These are phyloP conservation scores for Nitzschia palea DNA, from an alignment of 108 stramenopile genomes.

Conservation along the genomic window DNA sequence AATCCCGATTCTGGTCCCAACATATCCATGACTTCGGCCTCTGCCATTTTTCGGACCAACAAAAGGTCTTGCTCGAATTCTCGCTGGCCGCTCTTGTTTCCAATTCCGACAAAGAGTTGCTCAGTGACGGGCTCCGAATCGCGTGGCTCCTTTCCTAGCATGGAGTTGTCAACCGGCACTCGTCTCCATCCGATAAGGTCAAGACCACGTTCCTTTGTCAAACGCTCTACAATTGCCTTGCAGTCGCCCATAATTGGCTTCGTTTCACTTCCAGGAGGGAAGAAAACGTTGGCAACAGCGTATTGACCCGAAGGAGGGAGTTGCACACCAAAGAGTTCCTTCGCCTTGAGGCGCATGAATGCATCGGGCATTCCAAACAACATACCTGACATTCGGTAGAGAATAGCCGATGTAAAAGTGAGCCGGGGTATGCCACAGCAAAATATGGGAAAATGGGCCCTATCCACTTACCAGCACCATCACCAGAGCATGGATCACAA, in stretches of 20 bases:
- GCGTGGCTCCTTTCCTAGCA: conserved; percentile 89
- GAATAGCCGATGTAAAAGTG: neutral
- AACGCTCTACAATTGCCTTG: conserved; percentile 82
- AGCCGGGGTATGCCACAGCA: neutral
- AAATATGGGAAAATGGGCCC: too few relatives aligned
- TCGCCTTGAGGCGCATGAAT: conserved; percentile 89
- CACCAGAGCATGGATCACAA: conserved; percentile 89
- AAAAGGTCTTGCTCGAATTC: conserved; percentile 93
- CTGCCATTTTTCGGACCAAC: conserved; percentile 84
- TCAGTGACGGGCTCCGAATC: conserved; percentile 90
- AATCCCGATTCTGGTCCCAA: conserved; percentile 85
- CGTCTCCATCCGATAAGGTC: conserved; percentile 84
- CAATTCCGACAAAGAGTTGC: conserved; percentile 77
- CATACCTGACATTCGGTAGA: conserved; percentile 57
- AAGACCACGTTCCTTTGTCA: conserved; percentile 77
- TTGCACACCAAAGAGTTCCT: conserved; percentile 64
- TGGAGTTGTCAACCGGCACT: conserved; percentile 87
- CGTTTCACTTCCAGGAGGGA: conserved; percentile 84
- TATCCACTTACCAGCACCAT: conserved; percentile 81
- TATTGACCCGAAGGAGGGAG: conserved; percentile 88
- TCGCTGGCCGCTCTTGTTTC: conserved; percentile 19
- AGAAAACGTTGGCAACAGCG: conserved; percentile 94
- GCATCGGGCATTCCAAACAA: conserved; percentile 93
- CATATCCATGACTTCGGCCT: conserved; percentile 77
- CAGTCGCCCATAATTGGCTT: conserved; percentile 58